Conservation (phyloP, 257 asterid genomes). For the Solanum clarkiae region DNA sequence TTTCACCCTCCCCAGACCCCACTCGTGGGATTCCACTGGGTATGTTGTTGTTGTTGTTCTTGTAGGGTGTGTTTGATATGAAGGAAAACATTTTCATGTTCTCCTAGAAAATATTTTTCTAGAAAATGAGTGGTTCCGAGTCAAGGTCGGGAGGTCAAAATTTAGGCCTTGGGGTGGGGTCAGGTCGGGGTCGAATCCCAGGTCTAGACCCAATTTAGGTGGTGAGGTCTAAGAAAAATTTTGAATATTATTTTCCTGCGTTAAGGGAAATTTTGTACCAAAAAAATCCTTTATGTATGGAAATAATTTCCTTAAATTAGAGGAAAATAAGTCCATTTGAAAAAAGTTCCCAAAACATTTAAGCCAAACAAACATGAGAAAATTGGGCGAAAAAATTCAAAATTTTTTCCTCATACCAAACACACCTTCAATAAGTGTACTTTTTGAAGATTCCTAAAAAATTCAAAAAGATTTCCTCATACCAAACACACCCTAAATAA, state of each 20-base stretch:
- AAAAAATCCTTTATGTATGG: not conserved
- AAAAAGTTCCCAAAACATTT: not conserved
- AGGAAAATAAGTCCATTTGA: not conserved
- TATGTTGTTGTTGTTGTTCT: too few species aligned
- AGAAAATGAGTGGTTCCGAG: not conserved
- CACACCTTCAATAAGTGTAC: not conserved
- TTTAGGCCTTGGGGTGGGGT: not conserved
- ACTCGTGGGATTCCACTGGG: too few species aligned
- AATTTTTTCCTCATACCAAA: not conserved
- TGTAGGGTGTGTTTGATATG: not conserved
- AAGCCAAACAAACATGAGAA: not conserved
- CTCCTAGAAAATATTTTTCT: not conserved
- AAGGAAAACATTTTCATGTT: not conserved
- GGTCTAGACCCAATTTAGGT: not conserved
- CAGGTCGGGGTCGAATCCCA: not conserved
- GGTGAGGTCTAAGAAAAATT: not conserved
- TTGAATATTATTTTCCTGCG: not conserved
- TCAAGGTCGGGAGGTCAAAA: not conserved
- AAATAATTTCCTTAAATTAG: not conserved
- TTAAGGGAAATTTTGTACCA: not conserved
- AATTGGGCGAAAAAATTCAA: too few species aligned
- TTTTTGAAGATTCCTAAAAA: not conserved
- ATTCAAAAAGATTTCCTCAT: not conserved
- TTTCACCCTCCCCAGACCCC: too few species aligned
- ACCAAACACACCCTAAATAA: not conserved